Conservation (phyloP, 192 early-diverging fungal genomes). For the Gamsiella multidivaricata region DNA sequence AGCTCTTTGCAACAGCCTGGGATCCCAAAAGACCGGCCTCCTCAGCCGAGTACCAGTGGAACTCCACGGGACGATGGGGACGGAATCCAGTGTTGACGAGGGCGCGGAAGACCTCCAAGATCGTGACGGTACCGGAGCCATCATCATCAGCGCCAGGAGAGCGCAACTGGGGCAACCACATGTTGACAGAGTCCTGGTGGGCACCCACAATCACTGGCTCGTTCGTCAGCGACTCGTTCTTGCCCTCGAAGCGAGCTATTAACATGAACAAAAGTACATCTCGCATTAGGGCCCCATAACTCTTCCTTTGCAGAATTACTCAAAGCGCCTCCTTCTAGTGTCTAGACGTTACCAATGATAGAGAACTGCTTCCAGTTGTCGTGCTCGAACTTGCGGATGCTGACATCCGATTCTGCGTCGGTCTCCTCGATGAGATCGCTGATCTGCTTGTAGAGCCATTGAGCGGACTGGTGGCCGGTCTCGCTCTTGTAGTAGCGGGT, state of each 20-base stretch:
- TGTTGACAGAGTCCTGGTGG: constrained; percentile 92
- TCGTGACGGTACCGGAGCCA: constrained; percentile 92
- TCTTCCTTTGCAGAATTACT: background rate
- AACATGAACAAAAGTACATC: background rate
- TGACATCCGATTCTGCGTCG: constrained; percentile 57
- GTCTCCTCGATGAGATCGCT: constrained; percentile 55
- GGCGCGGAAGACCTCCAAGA: constrained; percentile 86
- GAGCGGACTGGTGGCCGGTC: constrained; percentile 71
- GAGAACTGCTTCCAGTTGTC: constrained; percentile 81
- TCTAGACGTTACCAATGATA: constrained; percentile 58
- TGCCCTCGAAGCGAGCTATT: constrained; percentile 81
- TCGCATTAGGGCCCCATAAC: background rate
- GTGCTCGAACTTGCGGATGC: constrained; percentile 83
- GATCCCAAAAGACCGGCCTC: constrained; percentile 92
- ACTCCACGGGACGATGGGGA: constrained; percentile 87
- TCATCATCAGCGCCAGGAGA: constrained; percentile 87
- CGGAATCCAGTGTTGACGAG: constrained; percentile 74
- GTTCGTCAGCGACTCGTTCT: constrained; percentile 54
- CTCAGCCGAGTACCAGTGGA: constrained; percentile 96
- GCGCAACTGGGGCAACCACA: constrained; percentile 83
- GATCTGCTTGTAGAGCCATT: constrained; percentile 76
- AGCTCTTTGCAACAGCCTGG: constrained; percentile 81
- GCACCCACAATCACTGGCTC: constrained; percentile 86
- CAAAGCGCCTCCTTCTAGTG: background rate
- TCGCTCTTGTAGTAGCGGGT: constrained; percentile 91